These are phyloP conservation scores for Ganoderma boninense DNA, from an alignment of 1,284 basidiomycete species.

Conservation along the genomic window DNA sequence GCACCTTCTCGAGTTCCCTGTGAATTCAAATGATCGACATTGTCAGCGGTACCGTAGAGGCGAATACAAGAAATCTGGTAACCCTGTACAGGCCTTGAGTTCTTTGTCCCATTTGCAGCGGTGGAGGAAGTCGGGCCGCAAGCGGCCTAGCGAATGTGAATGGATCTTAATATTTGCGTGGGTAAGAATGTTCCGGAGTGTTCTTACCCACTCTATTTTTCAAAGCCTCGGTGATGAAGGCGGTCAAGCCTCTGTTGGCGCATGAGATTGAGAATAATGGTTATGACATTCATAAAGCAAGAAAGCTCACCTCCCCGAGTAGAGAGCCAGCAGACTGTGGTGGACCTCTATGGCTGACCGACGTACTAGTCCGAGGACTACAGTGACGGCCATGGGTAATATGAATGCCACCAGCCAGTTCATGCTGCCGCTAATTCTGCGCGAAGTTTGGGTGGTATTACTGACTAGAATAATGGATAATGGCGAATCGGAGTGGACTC, in stretches of 20 bases:
- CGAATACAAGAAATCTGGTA: neutral
- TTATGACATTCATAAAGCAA: no score
- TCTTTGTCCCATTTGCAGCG: conserved; percentile 68
- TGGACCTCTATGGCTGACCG: conserved; percentile 61
- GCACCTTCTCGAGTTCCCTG: conserved; percentile 51
- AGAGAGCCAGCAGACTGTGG: conserved; percentile 61
- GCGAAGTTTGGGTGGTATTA: neutral
- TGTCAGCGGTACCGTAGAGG: neutral
- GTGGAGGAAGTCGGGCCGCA: conserved; percentile 75
- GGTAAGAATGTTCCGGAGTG: neutral
- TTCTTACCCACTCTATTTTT: conserved; percentile 67
- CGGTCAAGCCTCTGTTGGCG: conserved; percentile 51
- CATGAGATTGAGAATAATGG: neutral
- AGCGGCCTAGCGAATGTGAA: conserved; percentile 52
- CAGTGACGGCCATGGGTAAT: conserved; percentile 52
- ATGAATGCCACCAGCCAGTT: conserved; percentile 57
- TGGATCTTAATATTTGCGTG: neutral
- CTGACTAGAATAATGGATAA: no score
- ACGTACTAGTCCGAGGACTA: conserved; percentile 47
- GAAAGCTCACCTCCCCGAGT: conserved; percentile 52
- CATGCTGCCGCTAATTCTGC: conserved; percentile 56
- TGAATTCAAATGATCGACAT: neutral
- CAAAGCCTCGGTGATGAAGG: conserved; percentile 59
- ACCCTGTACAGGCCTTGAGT: conserved; percentile 64
- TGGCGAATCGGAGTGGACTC: neutral